phyloP scores from a whole-genome alignment of 441 rosid genomes.

The Cnidoscolus chayamansa region DNA sequence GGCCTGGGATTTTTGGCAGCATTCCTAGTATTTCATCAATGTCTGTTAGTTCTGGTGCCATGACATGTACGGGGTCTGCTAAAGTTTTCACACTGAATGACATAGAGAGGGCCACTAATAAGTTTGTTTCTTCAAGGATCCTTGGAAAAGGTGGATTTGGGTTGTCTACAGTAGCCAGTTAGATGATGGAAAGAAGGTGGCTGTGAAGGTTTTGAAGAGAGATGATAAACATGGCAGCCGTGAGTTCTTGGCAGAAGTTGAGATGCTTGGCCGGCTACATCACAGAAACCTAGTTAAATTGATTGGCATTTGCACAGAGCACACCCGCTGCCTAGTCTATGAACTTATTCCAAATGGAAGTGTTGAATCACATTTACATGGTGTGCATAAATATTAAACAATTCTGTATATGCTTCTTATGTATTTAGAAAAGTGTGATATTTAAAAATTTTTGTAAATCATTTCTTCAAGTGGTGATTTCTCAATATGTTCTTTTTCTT shows the following conservation, averaged over 20 bases:
- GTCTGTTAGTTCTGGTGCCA: slow-evolving; percentile 43
- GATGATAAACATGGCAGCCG: slow-evolving; percentile 58
- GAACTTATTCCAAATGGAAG: slow-evolving; percentile 77
- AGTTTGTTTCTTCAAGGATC: slow-evolving; percentile 44
- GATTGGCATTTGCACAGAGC: slow-evolving; percentile 59
- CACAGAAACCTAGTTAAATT: slow-evolving; percentile 68
- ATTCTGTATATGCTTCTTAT: neutral
- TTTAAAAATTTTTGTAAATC: neutral
- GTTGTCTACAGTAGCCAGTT: slow-evolving; percentile 54
- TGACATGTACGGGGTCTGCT: slow-evolving; percentile 55
- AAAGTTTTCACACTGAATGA: slow-evolving; percentile 48
- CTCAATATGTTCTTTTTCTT: neutral
- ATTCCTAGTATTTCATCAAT: slow-evolving; percentile 32
- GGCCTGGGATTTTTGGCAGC: slow-evolving; percentile 30
- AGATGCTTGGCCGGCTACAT: slow-evolving; percentile 79
- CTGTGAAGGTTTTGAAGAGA: slow-evolving; percentile 68
- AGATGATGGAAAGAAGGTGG: slow-evolving; percentile 61
- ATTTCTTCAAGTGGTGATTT: slow-evolving; percentile 2
- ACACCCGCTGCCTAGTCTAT: slow-evolving; percentile 55
- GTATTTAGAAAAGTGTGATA: slow-evolving; percentile 4
- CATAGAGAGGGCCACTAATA: slow-evolving; percentile 55
- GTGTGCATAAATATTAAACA: slow-evolving; percentile 26
- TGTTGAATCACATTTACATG: slow-evolving; percentile 69
- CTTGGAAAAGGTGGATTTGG: slow-evolving; percentile 79
- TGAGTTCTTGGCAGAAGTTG: slow-evolving; percentile 73